phyloP scores from a whole-genome alignment of 306 rosid species.

The Amphicarpaea edgeworthii region DNA sequence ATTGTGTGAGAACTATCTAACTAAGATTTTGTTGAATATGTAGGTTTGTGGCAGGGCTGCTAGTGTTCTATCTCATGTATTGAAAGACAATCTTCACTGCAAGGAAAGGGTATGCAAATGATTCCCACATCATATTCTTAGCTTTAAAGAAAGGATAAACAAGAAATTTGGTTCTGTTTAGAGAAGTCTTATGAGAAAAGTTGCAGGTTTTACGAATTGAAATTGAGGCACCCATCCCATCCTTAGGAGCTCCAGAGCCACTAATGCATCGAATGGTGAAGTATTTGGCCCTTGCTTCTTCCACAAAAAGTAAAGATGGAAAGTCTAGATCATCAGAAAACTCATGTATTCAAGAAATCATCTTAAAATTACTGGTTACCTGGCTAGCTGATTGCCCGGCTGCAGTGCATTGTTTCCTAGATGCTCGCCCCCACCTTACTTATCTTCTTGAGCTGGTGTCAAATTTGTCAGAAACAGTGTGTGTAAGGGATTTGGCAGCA shows the following conservation, averaged over 20 bases:
- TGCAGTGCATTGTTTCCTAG: conserved; percentile 85
- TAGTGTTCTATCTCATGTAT: conserved; percentile 80
- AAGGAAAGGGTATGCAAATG: conserved; percentile 78
- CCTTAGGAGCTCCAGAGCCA: conserved; percentile 80
- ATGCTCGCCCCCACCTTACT: conserved; percentile 85
- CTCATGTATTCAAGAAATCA: conserved; percentile 65
- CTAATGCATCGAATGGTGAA: conserved; percentile 81
- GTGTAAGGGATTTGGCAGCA: conserved; percentile 74
- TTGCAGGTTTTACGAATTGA: conserved; percentile 74
- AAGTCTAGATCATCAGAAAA: conserved; percentile 53
- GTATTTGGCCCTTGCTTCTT: conserved; percentile 78
- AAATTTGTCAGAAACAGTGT: conserved; percentile 69
- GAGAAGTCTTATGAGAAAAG: conserved; percentile 34
- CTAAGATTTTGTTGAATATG: conserved; percentile 39
- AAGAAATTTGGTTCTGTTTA: conserved; percentile 17
- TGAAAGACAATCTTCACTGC: conserved; percentile 78
- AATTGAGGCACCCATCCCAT: conserved; percentile 72
- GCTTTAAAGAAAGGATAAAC: background rate
- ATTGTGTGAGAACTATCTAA: conserved; percentile 7
- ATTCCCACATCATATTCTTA: conserved; percentile 18
- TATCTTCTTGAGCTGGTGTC: conserved; percentile 80
- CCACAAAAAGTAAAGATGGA: conserved; percentile 74
- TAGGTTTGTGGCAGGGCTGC: conserved; percentile 95
- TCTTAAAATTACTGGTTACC: conserved; percentile 74
- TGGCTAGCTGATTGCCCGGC: conserved; percentile 82